These are phyloP conservation scores for Avena atlantica DNA, from an alignment of 176 grass and related monocot genomes.

Conservation along the genomic window DNA sequence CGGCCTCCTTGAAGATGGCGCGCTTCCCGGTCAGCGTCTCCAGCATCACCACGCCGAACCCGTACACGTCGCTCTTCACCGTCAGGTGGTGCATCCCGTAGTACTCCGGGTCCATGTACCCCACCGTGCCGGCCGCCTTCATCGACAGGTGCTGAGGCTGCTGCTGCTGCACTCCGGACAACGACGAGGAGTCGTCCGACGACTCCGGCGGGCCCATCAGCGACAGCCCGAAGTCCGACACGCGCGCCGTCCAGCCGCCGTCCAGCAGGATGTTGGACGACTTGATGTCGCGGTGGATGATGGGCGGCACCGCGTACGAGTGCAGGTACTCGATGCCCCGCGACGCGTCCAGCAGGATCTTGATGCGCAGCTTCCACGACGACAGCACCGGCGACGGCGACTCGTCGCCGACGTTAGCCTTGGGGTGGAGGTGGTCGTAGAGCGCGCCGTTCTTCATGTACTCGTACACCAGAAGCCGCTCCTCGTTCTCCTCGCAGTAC, in stretches of 20 bases:
- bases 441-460: constrained; percentile 97
- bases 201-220: constrained; percentile 56
- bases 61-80: constrained; percentile 94
- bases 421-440: constrained; percentile 86
- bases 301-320: constrained; percentile 95
- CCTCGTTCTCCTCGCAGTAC: constrained; percentile 85
- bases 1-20: constrained; percentile 77
- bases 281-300: constrained; percentile 99
- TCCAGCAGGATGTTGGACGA: constrained; percentile 97
- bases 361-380: constrained; percentile 88
- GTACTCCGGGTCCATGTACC: constrained; percentile 99
- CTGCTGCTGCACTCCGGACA: neutral
- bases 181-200: constrained; percentile 8
- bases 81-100: constrained; percentile 90
- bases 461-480: constrained; percentile 91
- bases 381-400: constrained; percentile 47
- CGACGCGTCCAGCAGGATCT: constrained; percentile 82
- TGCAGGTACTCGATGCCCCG: constrained; percentile 95
- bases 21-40: constrained; percentile 77
- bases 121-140: constrained; percentile 84
- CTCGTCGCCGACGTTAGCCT: neutral
- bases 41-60: constrained; percentile 90
- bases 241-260: constrained; percentile 68
- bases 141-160: constrained; percentile 30
- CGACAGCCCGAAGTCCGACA: constrained; percentile 92